Conservation (phyloP, 176 grass and related monocot species). For the Themeda triandra region DNA sequence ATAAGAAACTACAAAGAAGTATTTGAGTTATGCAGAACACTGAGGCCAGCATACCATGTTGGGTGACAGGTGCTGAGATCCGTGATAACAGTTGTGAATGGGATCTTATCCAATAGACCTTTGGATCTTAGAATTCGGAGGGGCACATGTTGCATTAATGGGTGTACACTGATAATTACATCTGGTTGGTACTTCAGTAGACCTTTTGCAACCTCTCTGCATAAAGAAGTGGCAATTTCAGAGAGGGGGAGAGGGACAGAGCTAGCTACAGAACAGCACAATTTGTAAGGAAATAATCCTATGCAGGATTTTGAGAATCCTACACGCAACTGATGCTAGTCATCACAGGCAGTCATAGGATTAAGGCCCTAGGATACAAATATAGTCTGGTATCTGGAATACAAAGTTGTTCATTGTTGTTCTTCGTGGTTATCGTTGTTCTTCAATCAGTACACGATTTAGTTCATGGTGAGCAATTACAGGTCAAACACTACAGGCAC, state of each 20-base stretch:
- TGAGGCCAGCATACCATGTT: constrained; percentile 77
- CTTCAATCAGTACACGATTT: not conserved
- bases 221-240: not conserved
- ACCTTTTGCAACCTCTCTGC: constrained; percentile 95
- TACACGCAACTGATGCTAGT: not conserved
- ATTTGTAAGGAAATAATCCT: constrained; percentile 14
- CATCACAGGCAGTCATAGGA: not conserved
- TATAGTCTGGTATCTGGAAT: not conserved
- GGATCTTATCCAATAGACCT: constrained; percentile 94
- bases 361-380: constrained; percentile 5
- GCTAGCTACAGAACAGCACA: not conserved
- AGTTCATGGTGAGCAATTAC: constrained; percentile 10
- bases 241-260: not conserved
- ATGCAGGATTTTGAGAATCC: constrained; percentile 4
- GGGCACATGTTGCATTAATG: constrained; percentile 98
- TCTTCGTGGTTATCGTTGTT: not conserved
- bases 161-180: constrained; percentile 99
- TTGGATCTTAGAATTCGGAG: constrained; percentile 78
- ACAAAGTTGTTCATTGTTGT: not conserved
- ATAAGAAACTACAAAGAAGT: constrained; percentile 4
- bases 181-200: constrained; percentile 98
- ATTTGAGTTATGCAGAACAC: constrained; percentile 9
- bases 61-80: constrained; percentile 99
- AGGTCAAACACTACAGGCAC: not conserved
- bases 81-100: constrained; percentile 94